These are phyloP conservation scores for Pseudogymnoascus sp. DNA, from an alignment of 2,329 filamentous ascomycete genomes.

Conservation along the genomic window DNA sequence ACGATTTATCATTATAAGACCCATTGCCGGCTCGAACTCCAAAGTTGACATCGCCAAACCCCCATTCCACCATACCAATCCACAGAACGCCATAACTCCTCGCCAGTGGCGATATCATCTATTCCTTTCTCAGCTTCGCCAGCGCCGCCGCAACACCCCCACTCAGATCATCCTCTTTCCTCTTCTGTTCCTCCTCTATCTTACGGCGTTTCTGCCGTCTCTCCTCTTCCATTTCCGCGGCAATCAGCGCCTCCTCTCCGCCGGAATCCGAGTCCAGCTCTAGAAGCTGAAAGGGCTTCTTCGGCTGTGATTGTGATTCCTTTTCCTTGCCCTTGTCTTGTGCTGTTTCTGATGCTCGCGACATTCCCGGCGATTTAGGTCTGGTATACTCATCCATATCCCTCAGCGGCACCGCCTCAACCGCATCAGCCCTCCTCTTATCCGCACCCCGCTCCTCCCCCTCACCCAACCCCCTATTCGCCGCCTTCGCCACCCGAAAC, in stretches of 20 bases:
- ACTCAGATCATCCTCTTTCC: slow-evolving; percentile 38
- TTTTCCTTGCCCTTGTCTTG: slow-evolving; percentile 1
- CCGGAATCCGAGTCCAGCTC: slow-evolving; percentile 25
- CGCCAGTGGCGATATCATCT: neutral
- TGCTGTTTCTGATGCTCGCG: slow-evolving; percentile 8
- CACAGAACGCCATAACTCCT: neutral
- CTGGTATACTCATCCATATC: slow-evolving; percentile 17
- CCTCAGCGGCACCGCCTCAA: slow-evolving; percentile 25
- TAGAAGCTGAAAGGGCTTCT: slow-evolving; percentile 30
- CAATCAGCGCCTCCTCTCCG: slow-evolving; percentile 40
- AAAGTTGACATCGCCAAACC: neutral
- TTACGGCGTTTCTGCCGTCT: neutral
- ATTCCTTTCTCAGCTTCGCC: slow-evolving; percentile 46
- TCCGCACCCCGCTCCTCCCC: slow-evolving; percentile 31
- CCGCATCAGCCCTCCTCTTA: slow-evolving; percentile 17
- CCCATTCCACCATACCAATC: neutral
- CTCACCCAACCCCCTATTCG: slow-evolving; percentile 38
- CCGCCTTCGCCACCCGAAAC: slow-evolving; percentile 66
- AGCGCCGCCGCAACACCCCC: slow-evolving; percentile 53
- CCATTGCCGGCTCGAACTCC: neutral
- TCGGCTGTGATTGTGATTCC: slow-evolving; percentile 11
- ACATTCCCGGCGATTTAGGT: neutral
- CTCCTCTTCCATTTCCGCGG: slow-evolving; percentile 39
- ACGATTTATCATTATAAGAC: neutral
- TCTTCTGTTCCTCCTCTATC: slow-evolving; percentile 25